Conservation (phyloP, 2,329 filamentous ascomycete genomes). For the Aspergillus fructus region DNA sequence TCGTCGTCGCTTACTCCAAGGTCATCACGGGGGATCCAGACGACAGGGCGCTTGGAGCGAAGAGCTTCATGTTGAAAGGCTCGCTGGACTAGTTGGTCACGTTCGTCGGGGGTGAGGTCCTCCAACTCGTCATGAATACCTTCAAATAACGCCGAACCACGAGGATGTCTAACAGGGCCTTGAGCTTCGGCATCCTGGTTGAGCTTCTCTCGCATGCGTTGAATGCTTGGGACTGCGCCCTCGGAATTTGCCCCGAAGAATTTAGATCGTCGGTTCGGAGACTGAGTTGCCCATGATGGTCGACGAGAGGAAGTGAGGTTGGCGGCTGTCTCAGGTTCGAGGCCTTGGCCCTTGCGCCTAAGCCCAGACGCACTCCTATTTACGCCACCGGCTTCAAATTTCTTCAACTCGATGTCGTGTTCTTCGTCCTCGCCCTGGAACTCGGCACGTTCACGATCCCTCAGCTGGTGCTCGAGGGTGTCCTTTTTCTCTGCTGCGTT, state of each 20-base stretch:
- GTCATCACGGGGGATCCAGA: conserved; percentile 93
- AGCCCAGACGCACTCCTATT: conserved; percentile 13
- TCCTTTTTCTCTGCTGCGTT: conserved; percentile 36
- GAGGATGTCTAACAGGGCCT: conserved; percentile 52
- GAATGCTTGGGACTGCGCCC: conserved; percentile 30
- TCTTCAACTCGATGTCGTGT: conserved; percentile 50
- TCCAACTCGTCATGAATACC: conserved; percentile 91
- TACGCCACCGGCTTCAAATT: conserved; percentile 30
- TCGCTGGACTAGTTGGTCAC: conserved; percentile 78
- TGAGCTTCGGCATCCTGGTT: conserved; percentile 68
- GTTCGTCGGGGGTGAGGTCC: conserved; percentile 84
- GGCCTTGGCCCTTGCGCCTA: conserved; percentile 11
- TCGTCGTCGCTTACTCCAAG: conserved; percentile 91
- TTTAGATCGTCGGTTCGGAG: conserved; percentile 39
- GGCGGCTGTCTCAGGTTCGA: conserved; percentile 15
- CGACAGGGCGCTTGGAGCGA: conserved; percentile 76
- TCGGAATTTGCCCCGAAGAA: conserved; percentile 40
- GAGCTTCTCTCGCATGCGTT: conserved; percentile 37
- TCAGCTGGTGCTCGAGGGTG: conserved; percentile 47
- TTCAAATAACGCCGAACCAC: conserved; percentile 80
- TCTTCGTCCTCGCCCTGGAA: conserved; percentile 38
- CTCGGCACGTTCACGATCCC: conserved; percentile 45
- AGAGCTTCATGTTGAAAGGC: conserved; percentile 91
- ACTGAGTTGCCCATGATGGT: conserved; percentile 46
- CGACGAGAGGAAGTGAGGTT: conserved; percentile 29